Evolutionary conservation across 163 green algal species (phyloP), one percentile per base, ranked within the genome.

Genomic region (Trebouxiophyceae sp.): DNA sequence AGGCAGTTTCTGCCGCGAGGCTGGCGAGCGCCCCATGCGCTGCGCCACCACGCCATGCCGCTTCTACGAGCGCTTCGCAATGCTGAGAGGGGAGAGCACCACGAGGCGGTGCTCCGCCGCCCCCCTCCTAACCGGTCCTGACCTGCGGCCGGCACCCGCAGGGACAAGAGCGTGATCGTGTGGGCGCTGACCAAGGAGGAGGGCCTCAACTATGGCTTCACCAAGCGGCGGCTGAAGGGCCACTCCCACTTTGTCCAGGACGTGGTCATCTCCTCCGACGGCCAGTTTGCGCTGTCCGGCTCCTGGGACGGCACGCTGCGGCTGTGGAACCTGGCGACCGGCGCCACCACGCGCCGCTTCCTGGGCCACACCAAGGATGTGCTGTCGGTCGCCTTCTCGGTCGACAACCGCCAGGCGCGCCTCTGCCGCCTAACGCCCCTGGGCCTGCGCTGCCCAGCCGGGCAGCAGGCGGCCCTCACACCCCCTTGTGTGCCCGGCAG

Each of bases 361-460:
- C 72, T 98, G 55, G 95, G 94, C 65, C 95, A 99, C 88, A 91
- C 76, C 84, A 99, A 99, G 87, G 95, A 99, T 74, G 95, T 99
- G 26, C 87, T 99, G 64, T 95, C 82, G 63, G 94, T 99, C 0
- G 95, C 95, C 59, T 98, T 99, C 89, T 96, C 87, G 34, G 87
- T 95, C 24, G 95, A 99, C 86, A 98, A 99, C 88, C 84, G 94
- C 70, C 91, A 97, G 89, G 86, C 90, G 32, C 4, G 56, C 31
- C 5, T 32, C 44, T 50, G n/a, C n/a, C n/a, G 39, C 39, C 39
- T 50, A 8, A 50, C 8, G 16, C 8, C 39, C 39, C 39, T 50
- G 8, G 39, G 16, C 8, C 39, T 27, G 24, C 54, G n/a, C 54
- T 59, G 54, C 16, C 54, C 23, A 32, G n/a, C 19, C 7, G n/a